These are phyloP conservation scores for Parmelia sp. DNA, from an alignment of 495 filamentous ascomycete species.

Conservation along the genomic window DNA sequence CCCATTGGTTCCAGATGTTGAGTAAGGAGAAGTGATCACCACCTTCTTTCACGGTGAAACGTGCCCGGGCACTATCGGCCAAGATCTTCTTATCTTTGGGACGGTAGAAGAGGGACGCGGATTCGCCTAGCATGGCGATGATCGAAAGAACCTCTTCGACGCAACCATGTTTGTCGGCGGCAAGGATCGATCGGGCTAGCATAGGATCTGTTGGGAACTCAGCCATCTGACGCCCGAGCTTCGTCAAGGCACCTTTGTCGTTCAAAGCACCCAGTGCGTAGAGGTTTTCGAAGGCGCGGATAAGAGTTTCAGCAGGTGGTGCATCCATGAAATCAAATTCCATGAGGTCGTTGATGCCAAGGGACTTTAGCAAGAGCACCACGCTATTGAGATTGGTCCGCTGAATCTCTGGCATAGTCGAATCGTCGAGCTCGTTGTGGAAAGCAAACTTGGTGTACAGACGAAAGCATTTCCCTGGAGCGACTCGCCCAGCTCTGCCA, in stretches of 20 bases:
- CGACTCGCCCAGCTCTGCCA: slow-evolving; percentile 86
- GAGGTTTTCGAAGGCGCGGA: slow-evolving; percentile 83
- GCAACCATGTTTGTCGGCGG: slow-evolving; percentile 79
- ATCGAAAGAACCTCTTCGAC: slow-evolving; percentile 94
- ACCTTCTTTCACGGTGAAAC: slow-evolving; percentile 88
- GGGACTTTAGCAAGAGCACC: slow-evolving; percentile 78
- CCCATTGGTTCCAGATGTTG: slow-evolving; percentile 98
- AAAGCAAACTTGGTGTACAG: slow-evolving; percentile 94
- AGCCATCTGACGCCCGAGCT: slow-evolving; percentile 90
- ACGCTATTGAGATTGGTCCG: slow-evolving; percentile 79
- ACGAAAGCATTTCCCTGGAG: slow-evolving; percentile 90
- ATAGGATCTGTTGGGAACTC: slow-evolving; percentile 94
- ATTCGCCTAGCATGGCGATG: slow-evolving; percentile 88
- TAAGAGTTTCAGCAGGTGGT: slow-evolving; percentile 83
- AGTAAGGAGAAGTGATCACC: slow-evolving; percentile 86
- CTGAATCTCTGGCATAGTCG: slow-evolving; percentile 90
- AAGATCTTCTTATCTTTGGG: slow-evolving; percentile 97
- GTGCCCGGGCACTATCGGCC: slow-evolving; percentile 83
- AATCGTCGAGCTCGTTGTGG: slow-evolving; percentile 90
- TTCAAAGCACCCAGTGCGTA: slow-evolving; percentile 90
- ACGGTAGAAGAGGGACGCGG: slow-evolving; percentile 83
- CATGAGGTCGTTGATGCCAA: slow-evolving; percentile 90
- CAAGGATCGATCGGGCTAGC: slow-evolving; percentile 88
- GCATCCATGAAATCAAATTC: slow-evolving; percentile 97
- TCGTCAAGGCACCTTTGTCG: slow-evolving; percentile 82